Percentiles rank a stretch among this genome's conserved stretches.
These are phyloP conservation scores for Annulohypoxylon stygium DNA, from an alignment of 495 filamentous ascomycete genomes.

Conservation along the genomic window DNA sequence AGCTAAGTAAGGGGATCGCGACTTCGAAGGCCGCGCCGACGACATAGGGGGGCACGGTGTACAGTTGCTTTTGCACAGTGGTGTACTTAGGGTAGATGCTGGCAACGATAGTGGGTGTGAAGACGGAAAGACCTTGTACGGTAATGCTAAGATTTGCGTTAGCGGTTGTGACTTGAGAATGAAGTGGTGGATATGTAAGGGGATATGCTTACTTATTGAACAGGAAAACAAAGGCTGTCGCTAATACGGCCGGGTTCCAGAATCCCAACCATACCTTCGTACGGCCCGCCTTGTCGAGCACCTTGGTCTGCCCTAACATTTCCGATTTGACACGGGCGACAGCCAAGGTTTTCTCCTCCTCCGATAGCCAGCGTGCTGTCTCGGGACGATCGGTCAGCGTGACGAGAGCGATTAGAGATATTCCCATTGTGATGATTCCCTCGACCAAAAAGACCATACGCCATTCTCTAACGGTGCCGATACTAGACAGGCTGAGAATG, in stretches of 20 bases:
- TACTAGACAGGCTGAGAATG: slow-evolving; percentile 65
- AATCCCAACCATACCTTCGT: slow-evolving; percentile 71
- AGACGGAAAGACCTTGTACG: slow-evolving; percentile 81
- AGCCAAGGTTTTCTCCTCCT: slow-evolving; percentile 67
- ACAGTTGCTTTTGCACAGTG: slow-evolving; percentile 71
- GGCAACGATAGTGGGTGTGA: slow-evolving; percentile 76
- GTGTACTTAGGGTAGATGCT: slow-evolving; percentile 73
- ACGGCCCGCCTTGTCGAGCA: slow-evolving; percentile 74
- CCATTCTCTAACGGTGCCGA: slow-evolving; percentile 67
- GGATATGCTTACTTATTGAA: slow-evolving; percentile 67
- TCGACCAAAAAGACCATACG: slow-evolving; percentile 78
- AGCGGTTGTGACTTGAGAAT: slow-evolving; percentile 64
- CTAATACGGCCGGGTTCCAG: slow-evolving; percentile 72
- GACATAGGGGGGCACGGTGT: slow-evolving; percentile 78
- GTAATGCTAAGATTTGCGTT: slow-evolving; percentile 73
- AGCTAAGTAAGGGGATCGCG: slow-evolving; percentile 70
- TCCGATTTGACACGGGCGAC: slow-evolving; percentile 72
- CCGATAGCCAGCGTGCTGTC: slow-evolving; percentile 69
- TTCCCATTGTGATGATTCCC: slow-evolving; percentile 70
- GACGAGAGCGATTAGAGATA: slow-evolving; percentile 64
- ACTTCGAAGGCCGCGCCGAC: slow-evolving; percentile 77
- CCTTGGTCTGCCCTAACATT: slow-evolving; percentile 71
- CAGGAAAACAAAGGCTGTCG: slow-evolving; percentile 75
- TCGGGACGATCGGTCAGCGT: slow-evolving; percentile 73
- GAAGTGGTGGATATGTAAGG: slow-evolving; percentile 28